Evolutionary conservation across 208 protist genomes (phyloP).

Genomic region (Leishmania mexicana): DNA sequence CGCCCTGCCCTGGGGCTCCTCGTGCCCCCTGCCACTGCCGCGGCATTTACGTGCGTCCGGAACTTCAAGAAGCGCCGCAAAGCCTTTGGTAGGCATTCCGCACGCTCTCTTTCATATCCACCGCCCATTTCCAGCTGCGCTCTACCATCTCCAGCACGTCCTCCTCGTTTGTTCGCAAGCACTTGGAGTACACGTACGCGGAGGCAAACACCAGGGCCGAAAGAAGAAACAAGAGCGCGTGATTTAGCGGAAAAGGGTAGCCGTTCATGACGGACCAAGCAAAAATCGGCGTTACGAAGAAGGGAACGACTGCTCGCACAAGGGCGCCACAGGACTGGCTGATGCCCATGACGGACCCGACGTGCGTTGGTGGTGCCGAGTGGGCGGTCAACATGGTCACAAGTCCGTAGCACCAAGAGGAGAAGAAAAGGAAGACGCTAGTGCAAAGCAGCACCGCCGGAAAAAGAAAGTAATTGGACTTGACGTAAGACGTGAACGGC

Average conservation of each 20-base stretch:
- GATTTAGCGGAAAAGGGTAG: constrained; percentile 57
- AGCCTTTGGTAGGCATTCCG: background rate
- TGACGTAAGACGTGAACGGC: constrained; percentile 32
- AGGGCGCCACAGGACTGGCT: constrained; percentile 52
- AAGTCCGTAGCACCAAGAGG: constrained; percentile 59
- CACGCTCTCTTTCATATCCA: background rate
- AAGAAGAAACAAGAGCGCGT: constrained; percentile 51
- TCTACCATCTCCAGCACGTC: constrained; percentile 23
- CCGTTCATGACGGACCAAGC: constrained; percentile 50
- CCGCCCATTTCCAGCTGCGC: background rate
- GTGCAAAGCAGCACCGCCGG: constrained; percentile 38
- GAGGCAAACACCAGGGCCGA: constrained; percentile 22
- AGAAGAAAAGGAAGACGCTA: constrained; percentile 40
- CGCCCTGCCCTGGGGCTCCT: background rate
- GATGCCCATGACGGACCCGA: constrained; percentile 67
- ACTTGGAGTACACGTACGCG: constrained; percentile 16
- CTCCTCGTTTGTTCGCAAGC: constrained; percentile 31
- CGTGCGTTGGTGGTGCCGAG: constrained; percentile 45
- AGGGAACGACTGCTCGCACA: constrained; percentile 43
- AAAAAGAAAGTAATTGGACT: constrained; percentile 12
- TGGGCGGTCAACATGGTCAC: constrained; percentile 58
- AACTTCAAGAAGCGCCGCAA: background rate
- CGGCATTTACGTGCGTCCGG: too few species aligned
- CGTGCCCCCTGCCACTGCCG: background rate
- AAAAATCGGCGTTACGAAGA: constrained; percentile 59